Evolutionary conservation across 352 stramenopile genomes (phyloP).

Genomic region (Phytophthora capsici): DNA sequence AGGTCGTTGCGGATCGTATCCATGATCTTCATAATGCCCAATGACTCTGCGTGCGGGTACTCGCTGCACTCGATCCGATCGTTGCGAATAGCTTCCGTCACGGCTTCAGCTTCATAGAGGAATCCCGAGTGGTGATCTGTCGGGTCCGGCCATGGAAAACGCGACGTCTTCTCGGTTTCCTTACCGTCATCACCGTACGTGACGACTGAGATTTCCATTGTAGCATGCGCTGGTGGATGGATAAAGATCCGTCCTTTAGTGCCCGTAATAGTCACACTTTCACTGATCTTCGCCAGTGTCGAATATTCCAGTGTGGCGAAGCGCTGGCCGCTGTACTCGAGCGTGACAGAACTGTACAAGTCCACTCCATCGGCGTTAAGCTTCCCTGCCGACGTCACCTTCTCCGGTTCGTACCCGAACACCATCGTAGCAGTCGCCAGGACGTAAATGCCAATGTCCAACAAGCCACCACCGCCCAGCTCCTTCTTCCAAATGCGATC

Average conservation of each 20-base stretch:
- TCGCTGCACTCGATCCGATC: slow-evolving; percentile 52
- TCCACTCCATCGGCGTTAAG: slow-evolving; percentile 59
- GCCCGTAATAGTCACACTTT: slow-evolving; percentile 77
- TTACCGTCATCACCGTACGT: slow-evolving; percentile 12
- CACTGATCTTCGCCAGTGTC: slow-evolving; percentile 59
- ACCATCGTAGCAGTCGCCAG: slow-evolving; percentile 77
- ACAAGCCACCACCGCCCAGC: slow-evolving; percentile 71
- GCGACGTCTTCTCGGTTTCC: slow-evolving; percentile 18
- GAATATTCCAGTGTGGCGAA: slow-evolving; percentile 71
- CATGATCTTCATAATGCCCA: slow-evolving; percentile 72
- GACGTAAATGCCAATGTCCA: slow-evolving; percentile 88
- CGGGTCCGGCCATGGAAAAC: slow-evolving; percentile 30
- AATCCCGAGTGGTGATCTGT: slow-evolving; percentile 47
- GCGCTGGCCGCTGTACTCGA: slow-evolving; percentile 56
- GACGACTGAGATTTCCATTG: slow-evolving; percentile 26
- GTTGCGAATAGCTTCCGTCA: slow-evolving; percentile 58
- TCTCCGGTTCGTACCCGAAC: slow-evolving; percentile 51
- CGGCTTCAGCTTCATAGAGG: slow-evolving; percentile 77
- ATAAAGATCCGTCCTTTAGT: slow-evolving; percentile 74
- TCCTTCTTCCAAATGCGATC: slow-evolving; percentile 73
- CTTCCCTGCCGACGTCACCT: slow-evolving; percentile 55
- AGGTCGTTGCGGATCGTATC: slow-evolving; percentile 73
- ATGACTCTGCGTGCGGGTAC: slow-evolving; percentile 67
- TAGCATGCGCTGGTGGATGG: slow-evolving; percentile 40
- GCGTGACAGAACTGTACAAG: slow-evolving; percentile 59